Percentiles rank a stretch among this genome's conserved stretches.
phyloP scores from a whole-genome alignment of 192 early-diverging fungal species.

The Phlyctochytrium arcticum region DNA sequence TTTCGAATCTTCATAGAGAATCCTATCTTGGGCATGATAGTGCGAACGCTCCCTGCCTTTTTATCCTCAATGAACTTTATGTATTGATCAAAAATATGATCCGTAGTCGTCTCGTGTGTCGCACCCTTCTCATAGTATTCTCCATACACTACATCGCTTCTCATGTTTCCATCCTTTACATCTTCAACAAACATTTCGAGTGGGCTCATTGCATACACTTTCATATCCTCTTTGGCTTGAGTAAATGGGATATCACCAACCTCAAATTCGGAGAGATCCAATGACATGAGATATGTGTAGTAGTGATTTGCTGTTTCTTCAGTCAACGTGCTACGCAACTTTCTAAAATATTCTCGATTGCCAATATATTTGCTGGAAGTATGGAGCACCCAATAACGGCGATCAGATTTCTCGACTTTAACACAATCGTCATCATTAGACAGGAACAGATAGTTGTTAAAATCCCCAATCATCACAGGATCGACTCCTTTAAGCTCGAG shows the following conservation, averaged over 20 bases:
- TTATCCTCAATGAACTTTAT: not conserved
- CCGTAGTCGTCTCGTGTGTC: not conserved
- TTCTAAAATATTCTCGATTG: conserved; percentile 9
- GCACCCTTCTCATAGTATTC: not conserved
- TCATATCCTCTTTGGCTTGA: conserved; percentile 9
- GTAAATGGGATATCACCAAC: conserved; percentile 4
- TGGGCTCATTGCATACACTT: not conserved
- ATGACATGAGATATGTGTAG: conserved; percentile 14
- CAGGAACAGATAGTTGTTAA: not conserved
- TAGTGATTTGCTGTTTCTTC: conserved; percentile 13
- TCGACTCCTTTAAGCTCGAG: conserved; percentile 4
- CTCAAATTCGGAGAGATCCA: conserved; percentile 9
- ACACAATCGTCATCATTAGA: conserved; percentile 3
- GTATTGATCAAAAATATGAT: not conserved
- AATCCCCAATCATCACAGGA: not conserved
- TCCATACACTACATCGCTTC: not conserved
- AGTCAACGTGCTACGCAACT: not conserved
- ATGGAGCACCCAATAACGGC: not conserved
- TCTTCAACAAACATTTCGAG: conserved; percentile 13
- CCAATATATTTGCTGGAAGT: no score
- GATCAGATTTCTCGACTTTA: not conserved
- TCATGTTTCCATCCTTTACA: not conserved
- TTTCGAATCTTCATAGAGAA: not conserved
- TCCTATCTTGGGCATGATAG: not conserved
- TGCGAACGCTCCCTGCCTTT: not conserved